phyloP scores from a whole-genome alignment of 106 monocot genomes.

The Posidonia australis region DNA sequence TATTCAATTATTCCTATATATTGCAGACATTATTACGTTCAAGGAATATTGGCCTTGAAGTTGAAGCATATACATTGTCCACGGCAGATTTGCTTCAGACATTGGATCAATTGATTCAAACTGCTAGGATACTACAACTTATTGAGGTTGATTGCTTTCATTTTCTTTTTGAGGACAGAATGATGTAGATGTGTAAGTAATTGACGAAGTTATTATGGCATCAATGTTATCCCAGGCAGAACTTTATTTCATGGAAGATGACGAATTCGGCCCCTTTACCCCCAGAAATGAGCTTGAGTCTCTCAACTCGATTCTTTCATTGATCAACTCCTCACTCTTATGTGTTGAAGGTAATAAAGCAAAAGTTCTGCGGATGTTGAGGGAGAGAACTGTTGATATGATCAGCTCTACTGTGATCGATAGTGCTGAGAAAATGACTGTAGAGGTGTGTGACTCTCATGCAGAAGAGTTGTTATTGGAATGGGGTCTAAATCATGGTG shows the following conservation, averaged over 20 bases:
- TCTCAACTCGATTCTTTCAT: conserved; percentile 43
- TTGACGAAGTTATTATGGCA: neutral
- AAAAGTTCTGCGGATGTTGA: conserved; percentile 30
- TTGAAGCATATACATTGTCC: conserved; percentile 28
- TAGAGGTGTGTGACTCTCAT: conserved; percentile 9
- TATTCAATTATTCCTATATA: neutral
- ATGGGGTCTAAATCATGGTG: conserved; percentile 58
- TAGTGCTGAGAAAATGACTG: conserved; percentile 15
- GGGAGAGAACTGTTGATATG: conserved; percentile 26
- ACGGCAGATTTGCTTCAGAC: conserved; percentile 16
- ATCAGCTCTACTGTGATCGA: conserved; percentile 21
- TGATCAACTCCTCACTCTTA: conserved; percentile 17
- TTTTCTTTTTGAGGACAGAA: neutral
- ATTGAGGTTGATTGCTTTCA: conserved; percentile 41
- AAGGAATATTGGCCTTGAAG: conserved; percentile 33
- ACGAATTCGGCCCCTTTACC: conserved; percentile 56
- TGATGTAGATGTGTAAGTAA: neutral
- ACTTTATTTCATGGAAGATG: conserved; percentile 75
- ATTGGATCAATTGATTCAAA: conserved; percentile 36
- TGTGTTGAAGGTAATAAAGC: conserved; percentile 9
- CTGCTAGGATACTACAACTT: conserved; percentile 57
- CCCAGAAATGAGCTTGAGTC: conserved; percentile 82
- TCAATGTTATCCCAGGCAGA: conserved; percentile 37
- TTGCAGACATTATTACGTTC: conserved; percentile 37
- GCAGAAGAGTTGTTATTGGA: conserved; percentile 45